These are phyloP conservation scores for Leccinum obscurum DNA, from an alignment of 768 basidiomycete species.

Conservation along the genomic window DNA sequence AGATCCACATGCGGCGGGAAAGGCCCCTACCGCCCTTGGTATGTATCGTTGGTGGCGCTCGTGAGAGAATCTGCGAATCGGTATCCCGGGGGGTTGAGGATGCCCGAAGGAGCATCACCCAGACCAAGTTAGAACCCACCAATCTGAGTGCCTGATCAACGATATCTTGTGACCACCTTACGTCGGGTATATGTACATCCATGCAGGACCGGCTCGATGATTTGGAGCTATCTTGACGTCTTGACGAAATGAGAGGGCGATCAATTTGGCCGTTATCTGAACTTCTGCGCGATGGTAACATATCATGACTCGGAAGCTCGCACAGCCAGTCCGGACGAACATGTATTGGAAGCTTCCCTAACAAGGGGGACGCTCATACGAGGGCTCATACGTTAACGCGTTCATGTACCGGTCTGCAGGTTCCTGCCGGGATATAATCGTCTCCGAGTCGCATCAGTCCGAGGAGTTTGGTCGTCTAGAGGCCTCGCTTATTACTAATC, in stretches of 20 bases:
- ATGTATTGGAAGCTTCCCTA: conserved; percentile 5
- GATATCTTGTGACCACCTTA: conserved; percentile 18
- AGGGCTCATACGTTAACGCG: not conserved
- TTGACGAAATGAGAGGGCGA: not conserved
- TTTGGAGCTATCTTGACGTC: not conserved
- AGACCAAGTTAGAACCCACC: conserved; percentile 8
- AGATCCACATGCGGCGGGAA: conserved; percentile 5
- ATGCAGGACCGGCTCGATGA: not conserved
- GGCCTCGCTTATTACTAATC: not conserved
- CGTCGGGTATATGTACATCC: conserved; percentile 3
- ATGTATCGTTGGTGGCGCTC: conserved; percentile 1
- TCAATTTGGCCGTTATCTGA: not conserved
- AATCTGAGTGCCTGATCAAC: conserved; percentile 22
- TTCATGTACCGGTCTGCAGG: conserved; percentile 3
- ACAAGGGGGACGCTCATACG: not conserved
- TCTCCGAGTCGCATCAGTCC: conserved; percentile 9
- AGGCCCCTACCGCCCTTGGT: conserved; percentile 1
- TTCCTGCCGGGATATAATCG: not conserved
- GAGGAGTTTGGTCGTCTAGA: conserved; percentile 18
- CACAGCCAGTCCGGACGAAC: not conserved
- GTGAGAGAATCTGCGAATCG: conserved; percentile 30
- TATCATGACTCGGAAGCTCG: not conserved
- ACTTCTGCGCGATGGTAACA: not conserved
- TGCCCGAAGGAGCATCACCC: conserved; percentile 10
- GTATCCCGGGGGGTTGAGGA: conserved; percentile 8